Percentiles rank a stretch among this genome's conserved stretches.
Conservation (phyloP, 2,329 filamentous ascomycete genomes). For the Atkinsonella hypoxylon region DNA sequence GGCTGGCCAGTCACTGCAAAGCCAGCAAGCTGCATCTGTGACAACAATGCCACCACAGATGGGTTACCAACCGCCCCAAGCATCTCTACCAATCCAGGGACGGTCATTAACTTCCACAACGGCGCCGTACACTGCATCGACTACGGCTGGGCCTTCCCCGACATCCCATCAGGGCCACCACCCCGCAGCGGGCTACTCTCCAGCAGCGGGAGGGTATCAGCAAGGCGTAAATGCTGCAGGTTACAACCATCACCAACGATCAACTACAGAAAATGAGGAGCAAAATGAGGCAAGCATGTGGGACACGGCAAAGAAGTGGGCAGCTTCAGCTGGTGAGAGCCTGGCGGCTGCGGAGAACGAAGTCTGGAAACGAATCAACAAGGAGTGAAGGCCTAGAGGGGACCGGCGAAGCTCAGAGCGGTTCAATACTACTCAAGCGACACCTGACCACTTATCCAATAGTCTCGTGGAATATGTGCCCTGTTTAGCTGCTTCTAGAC, state of each 20-base stretch:
- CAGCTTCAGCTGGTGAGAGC: conserved; percentile 42
- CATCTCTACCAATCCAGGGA: conserved; percentile 28
- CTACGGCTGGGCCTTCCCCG: conserved; percentile 9
- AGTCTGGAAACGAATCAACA: conserved; percentile 53
- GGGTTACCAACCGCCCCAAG: conserved; percentile 35
- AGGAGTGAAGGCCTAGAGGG: conserved; percentile 23
- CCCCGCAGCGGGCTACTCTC: conserved; percentile 22
- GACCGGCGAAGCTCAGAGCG: not conserved
- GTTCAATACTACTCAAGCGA: conserved; percentile 1
- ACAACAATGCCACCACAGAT: conserved; percentile 33
- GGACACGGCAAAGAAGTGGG: conserved; percentile 46
- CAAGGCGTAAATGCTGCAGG: conserved; percentile 43
- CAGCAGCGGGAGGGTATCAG: conserved; percentile 41
- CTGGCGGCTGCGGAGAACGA: conserved; percentile 47
- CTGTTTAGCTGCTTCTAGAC: not conserved
- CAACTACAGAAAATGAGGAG: conserved; percentile 20
- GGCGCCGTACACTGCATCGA: conserved; percentile 5
- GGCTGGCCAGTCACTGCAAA: conserved; percentile 31
- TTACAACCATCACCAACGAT: conserved; percentile 34
- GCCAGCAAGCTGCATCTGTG: conserved; percentile 17
- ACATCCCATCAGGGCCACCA: conserved; percentile 16
- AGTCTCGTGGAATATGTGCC: not conserved
- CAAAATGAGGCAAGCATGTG: conserved; percentile 34
- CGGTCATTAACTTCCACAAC: conserved; percentile 32
- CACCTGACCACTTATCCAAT: not conserved